Evolutionary conservation across 768 basidiomycete genomes (phyloP), one percentile per base, ranked within the genome.

Genomic region (Rhizopogon vesiculosus): DNA sequence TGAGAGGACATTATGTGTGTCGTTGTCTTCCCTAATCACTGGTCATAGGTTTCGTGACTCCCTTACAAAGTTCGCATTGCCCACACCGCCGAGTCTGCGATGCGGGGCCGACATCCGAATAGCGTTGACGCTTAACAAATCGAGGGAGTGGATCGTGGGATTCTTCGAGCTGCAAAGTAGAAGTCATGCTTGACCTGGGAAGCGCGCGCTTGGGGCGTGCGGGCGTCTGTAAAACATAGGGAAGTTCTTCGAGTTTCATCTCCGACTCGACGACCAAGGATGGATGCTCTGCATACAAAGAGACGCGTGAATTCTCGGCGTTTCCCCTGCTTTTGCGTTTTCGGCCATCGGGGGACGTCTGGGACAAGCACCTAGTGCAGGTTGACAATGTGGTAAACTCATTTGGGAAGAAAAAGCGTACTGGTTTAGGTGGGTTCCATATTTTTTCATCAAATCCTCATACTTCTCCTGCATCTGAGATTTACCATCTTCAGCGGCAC

Each of bases 391-490:
- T 7, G 13, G 18, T 12, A 51, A 33, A 10, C 9, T 18, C 29
- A 33, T 46, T n/a, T 16, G 4, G 25, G 51, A 15, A 18, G 13
- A 29, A n/a, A 7, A n/a, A 4, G 13, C 51, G 51, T 22, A 53
- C 45, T n/a, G 28, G 16, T 33, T 48, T 41, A 42, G 59, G 12
- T 29, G 10, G 5, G 65, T 60, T 54, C 55, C 4, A 19, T 54
- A 65, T 62, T 64, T 71, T 40, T 53, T 63, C 54, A 69, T 70
- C 56, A 72, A 55, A 16, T 49, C 41, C 5, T 66, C 64, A 44
- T 72, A 75, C 55, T 70, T 70, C 43, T 51, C 69, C 51, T 67
- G 65, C 13, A 80, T 64, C 38, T 74, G 72, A 39, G 74, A 71
- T 35, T 65, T 68, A 56, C 80, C 77, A 19, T 66, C 67, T 43